Base-by-base conservation (phyloP, 768 basidiomycete genomes). In the Psilocybe cyanescens region DNA sequence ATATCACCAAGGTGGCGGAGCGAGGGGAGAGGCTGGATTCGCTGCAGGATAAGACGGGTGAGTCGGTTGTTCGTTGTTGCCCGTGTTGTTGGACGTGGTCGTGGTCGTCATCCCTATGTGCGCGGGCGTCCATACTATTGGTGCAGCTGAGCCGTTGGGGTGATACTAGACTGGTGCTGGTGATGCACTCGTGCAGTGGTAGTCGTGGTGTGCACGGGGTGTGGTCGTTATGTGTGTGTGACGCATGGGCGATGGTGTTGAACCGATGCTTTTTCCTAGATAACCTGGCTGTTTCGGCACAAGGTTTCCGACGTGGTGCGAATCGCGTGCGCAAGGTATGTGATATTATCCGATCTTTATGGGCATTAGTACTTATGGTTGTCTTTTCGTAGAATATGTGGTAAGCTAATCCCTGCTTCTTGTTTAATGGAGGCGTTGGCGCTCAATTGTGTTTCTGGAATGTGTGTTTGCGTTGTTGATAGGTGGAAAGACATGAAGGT, bases 401-500 rank as follows among this genome's bases (percentile, higher is more conserved):
- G 92, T 93, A 86, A 78, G 91, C 79, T 52, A 47, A 35, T 30
- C 24, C 24, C 24, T 50, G 17, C 37, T 62, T 30, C 55, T 35
- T 61, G 60, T 55, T 8, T 9, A 50, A 58, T 24, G 51, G n/a
- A 60, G 11, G 9, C 53, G 14, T 24, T 51, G 46, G 37, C 51
- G 62, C 61, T 67, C 60, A 58, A 44, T 55, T 50, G 57, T 65
- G 53, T 41, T 16, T 33, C 16, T 51, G 33, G 51, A 29, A 54
- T 44, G 11, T 44, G 11, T 24, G 24, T 24, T 24, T 24, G 24
- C 33, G 33, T 7, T 44, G 41, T 44, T 44, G 9, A 44, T 57
- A 94, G 92, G 92, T 96, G 95, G 95, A 96, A 97, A 75, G 95
- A 97, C 74, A 95, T 95, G 92, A 95, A 95, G 89, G 92, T 91